These are phyloP conservation scores for Fusarium stilboides DNA, from an alignment of 2,329 filamentous ascomycete species.

Conservation along the genomic window DNA sequence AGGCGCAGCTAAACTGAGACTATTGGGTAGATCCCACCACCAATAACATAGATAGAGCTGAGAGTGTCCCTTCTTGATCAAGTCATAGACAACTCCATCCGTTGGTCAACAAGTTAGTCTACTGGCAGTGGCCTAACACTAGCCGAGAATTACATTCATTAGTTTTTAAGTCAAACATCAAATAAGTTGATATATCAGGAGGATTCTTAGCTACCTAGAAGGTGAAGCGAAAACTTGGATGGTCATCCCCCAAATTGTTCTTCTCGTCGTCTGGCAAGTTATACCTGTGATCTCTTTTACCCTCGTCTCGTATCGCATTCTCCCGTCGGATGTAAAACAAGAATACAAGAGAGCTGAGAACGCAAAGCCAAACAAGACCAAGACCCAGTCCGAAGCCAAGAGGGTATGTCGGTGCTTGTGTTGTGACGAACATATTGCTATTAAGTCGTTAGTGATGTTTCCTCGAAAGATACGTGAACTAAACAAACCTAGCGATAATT, in stretches of 20 bases:
- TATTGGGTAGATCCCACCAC: too few relatives aligned
- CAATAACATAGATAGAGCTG: too few relatives aligned
- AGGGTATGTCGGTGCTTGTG: conserved; percentile 24
- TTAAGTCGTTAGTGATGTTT: not conserved
- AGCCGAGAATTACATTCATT: too few relatives aligned
- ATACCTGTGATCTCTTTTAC: conserved; percentile 15
- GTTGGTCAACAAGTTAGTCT: too few relatives aligned
- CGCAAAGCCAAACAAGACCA: conserved; percentile 22
- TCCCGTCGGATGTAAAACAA: conserved; percentile 13
- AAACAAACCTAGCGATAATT: conserved; percentile 20
- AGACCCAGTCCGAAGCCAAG: conserved; percentile 21
- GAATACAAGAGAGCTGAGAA: not conserved
- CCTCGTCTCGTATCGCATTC: conserved; percentile 29
- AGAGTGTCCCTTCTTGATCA: too few relatives aligned
- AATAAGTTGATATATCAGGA: too few relatives aligned
- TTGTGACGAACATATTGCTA: conserved; percentile 18
- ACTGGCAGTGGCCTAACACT: too few relatives aligned
- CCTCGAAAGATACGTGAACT: not conserved
- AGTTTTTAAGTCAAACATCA: too few relatives aligned
- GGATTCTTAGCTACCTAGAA: not conserved
- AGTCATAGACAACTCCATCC: too few relatives aligned
- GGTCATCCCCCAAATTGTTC: conserved; percentile 16
- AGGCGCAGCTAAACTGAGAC: too few relatives aligned
- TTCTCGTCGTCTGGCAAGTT: conserved; percentile 12
- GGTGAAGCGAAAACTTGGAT: conserved; percentile 13